Percentiles rank a stretch among this genome's conserved stretches.
phyloP scores from a whole-genome alignment of 495 filamentous ascomycete species.

The Penicillium salamii region DNA sequence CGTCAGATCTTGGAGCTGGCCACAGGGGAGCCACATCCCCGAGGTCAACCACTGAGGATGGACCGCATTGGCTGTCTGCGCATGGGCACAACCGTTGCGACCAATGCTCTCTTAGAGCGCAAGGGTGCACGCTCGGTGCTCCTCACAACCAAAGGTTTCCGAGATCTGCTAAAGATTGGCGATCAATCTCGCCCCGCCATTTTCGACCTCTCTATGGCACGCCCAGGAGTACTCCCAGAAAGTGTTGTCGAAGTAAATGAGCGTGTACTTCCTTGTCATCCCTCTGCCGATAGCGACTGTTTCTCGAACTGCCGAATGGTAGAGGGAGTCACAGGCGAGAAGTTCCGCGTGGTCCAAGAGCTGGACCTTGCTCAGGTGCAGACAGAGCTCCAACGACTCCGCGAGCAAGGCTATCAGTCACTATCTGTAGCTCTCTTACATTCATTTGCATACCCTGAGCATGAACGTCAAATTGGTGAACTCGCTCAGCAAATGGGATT shows the following conservation, averaged over 20 bases:
- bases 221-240: conserved; percentile 77
- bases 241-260: conserved; percentile 77
- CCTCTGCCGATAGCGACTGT: conserved; percentile 62
- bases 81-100: conserved; percentile 89
- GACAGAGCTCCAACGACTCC: conserved; percentile 41
- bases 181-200: conserved; percentile 82
- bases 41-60: conserved; percentile 81
- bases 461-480: conserved; percentile 48
- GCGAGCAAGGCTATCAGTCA: conserved; percentile 46
- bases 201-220: conserved; percentile 77
- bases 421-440: conserved; percentile 54
- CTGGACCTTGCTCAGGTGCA: conserved; percentile 36
- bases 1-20: conserved; percentile 85
- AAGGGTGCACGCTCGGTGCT: conserved; percentile 92
- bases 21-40: conserved; percentile 68
- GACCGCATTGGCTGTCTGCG: conserved; percentile 77
- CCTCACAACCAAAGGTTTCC: conserved; percentile 90
- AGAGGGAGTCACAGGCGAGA: conserved; percentile 50
- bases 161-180: conserved; percentile 84
- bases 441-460: conserved; percentile 53
- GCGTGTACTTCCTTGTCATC: conserved; percentile 54
- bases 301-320: conserved; percentile 36
- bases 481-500: conserved; percentile 50
- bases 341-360: conserved; percentile 47
- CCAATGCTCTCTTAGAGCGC: conserved; percentile 87